Evolutionary conservation across 495 filamentous ascomycete species (phyloP).

Genomic region (Aspergillus leporis): DNA sequence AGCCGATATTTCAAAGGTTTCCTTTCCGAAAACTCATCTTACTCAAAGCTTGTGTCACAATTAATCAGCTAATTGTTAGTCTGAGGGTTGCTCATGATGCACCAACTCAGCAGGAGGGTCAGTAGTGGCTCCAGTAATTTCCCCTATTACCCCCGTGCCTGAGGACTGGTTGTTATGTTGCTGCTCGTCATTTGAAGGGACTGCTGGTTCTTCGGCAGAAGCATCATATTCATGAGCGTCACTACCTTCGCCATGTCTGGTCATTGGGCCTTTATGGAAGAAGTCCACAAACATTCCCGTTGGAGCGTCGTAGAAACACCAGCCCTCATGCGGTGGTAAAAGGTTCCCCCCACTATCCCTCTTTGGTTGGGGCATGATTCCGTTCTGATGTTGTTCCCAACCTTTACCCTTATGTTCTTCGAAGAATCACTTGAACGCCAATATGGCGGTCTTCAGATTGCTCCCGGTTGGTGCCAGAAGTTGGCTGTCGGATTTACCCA

Average conservation of each 20-base stretch:
- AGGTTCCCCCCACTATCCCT: slow-evolving; percentile 25
- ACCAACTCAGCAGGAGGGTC: neutral
- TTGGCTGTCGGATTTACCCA: slow-evolving; percentile 25
- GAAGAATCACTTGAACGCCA: slow-evolving; percentile 58
- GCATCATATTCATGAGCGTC: neutral
- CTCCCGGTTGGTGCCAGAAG: slow-evolving; percentile 35
- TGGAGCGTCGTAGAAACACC: slow-evolving; percentile 31
- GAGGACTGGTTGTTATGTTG: neutral
- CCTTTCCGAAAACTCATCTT: no score
- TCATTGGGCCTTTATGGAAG: slow-evolving; percentile 13
- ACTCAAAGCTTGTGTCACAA: no score
- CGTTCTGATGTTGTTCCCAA: slow-evolving; percentile 53
- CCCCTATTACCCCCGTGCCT: neutral
- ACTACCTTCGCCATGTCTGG: neutral
- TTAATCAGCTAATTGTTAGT: no score
- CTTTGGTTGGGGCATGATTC: slow-evolving; percentile 17
- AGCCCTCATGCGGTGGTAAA: slow-evolving; percentile 32
- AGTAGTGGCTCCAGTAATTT: neutral
- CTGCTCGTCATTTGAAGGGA: neutral
- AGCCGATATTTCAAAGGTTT: no score
- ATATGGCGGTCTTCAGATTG: slow-evolving; percentile 36
- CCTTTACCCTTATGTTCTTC: slow-evolving; percentile 49
- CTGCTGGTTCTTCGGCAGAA: neutral
- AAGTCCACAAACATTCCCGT: slow-evolving; percentile 24
- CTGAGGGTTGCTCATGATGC: no score